phyloP scores from a whole-genome alignment of 352 stramenopile species.

The Phytophthora crassamura region DNA sequence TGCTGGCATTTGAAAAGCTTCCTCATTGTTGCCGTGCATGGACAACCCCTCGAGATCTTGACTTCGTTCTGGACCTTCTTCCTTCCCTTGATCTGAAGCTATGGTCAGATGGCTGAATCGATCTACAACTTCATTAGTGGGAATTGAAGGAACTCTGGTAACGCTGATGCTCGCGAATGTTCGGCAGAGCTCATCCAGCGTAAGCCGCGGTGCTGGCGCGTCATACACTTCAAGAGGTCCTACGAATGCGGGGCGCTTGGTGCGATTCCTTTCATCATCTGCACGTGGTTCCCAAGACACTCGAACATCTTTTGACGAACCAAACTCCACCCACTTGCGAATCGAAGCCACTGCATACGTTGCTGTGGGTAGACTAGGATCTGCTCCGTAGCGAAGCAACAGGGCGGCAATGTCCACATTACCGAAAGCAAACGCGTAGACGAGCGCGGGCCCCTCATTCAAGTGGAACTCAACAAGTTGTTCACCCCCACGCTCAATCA shows the following conservation, averaged over 20 bases:
- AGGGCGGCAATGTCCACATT: conserved; percentile 43
- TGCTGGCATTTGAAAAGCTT: too few species aligned
- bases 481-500: conserved; percentile 62
- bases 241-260: conserved; percentile 28
- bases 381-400: conserved; percentile 50
- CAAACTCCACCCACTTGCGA: conserved; percentile 73
- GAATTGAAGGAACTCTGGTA: not conserved
- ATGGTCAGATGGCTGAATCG: too few species aligned
- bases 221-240: conserved; percentile 44
- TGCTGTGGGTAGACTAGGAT: conserved; percentile 55
- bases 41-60: too few species aligned
- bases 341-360: conserved; percentile 58
- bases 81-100: not conserved
- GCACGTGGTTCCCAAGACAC: conserved; percentile 23
- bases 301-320: conserved; percentile 41
- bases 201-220: conserved; percentile 13
- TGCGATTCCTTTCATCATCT: not conserved
- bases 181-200: conserved; percentile 32
- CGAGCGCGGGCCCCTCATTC: conserved; percentile 62
- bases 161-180: conserved; percentile 22
- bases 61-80: not conserved
- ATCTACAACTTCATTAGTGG: not conserved
- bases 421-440: conserved; percentile 74
- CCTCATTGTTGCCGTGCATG: too few species aligned
- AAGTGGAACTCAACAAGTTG: conserved; percentile 64